These are phyloP conservation scores for Orychophragmus violaceus DNA, from an alignment of 345 rosid species.

Conservation along the genomic window DNA sequence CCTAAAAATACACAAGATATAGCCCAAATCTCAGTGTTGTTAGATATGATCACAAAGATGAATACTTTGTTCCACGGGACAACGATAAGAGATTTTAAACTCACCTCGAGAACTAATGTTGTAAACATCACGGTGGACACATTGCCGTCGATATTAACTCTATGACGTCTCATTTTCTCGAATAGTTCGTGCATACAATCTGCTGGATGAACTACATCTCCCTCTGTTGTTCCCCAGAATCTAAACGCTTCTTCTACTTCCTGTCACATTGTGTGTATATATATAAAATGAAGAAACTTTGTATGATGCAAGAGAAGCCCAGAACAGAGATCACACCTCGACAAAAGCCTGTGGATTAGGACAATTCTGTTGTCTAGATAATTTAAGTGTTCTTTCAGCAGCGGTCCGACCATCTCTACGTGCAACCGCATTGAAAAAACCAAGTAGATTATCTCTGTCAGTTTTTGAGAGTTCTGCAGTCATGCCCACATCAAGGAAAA, in stretches of 20 bases:
- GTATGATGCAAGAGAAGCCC: not conserved
- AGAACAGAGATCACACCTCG: constrained; percentile 37
- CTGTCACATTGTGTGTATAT: constrained; percentile 32
- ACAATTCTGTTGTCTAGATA: constrained; percentile 84
- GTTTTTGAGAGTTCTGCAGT: constrained; percentile 90
- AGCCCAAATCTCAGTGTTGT: not conserved
- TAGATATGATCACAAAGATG: not conserved
- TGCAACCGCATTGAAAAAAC: constrained; percentile 92
- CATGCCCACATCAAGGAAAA: constrained; percentile 99
- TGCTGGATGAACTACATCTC: constrained; percentile 81
- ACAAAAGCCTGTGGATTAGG: constrained; percentile 81
- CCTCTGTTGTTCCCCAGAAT: constrained; percentile 94
- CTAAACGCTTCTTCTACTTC: constrained; percentile 82
- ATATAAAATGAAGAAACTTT: constrained; percentile 5
- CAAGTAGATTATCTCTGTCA: constrained; percentile 72
- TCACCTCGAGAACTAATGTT: constrained; percentile 96
- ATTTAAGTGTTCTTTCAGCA: constrained; percentile 71
- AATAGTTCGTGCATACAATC: constrained; percentile 96
- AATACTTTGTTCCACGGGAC: not conserved
- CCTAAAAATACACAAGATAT: constrained; percentile 34
- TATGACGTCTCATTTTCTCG: constrained; percentile 85
- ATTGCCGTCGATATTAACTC: constrained; percentile 85
- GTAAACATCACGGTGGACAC: constrained; percentile 94
- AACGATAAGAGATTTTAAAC: not conserved
- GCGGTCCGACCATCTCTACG: constrained; percentile 87